Conservation (phyloP, 2,329 filamentous ascomycete species). For the Rhytidhysteron rufulum region DNA sequence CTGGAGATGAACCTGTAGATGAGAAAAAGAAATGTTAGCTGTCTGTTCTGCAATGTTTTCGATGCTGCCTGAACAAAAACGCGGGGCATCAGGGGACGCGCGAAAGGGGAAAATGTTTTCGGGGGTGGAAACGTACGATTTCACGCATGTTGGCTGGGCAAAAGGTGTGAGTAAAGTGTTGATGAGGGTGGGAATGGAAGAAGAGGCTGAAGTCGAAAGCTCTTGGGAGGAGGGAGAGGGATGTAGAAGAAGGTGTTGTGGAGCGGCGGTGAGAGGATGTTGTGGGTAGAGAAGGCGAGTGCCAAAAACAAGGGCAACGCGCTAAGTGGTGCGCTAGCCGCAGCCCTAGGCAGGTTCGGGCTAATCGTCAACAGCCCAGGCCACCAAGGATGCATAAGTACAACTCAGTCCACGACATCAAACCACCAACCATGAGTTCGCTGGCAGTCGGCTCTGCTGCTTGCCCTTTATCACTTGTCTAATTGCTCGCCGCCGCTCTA, state of each 20-base stretch:
- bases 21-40: slow-evolving; percentile 54
- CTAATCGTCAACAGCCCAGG: too few species aligned
- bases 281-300: slow-evolving; percentile 9
- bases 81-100: slow-evolving; percentile 40
- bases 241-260: slow-evolving; percentile 15
- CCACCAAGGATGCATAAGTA: too few species aligned
- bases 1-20: slow-evolving; percentile 90
- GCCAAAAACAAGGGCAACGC: too few species aligned
- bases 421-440: too few species aligned
- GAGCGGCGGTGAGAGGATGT: slow-evolving; percentile 19
- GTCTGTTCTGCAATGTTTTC: slow-evolving; percentile 40
- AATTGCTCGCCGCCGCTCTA: too few species aligned
- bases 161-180: slow-evolving; percentile 17
- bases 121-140: slow-evolving; percentile 54
- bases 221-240: slow-evolving; percentile 24
- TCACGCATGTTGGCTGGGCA: slow-evolving; percentile 58
- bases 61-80: slow-evolving; percentile 34
- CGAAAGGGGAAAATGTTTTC: slow-evolving; percentile 39
- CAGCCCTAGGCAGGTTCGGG: too few species aligned
- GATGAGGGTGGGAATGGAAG: slow-evolving; percentile 29
- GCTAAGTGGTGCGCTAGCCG: too few species aligned
- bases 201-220: slow-evolving; percentile 20
- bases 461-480: too few species aligned
- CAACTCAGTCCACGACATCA: too few species aligned
- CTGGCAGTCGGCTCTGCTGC: too few species aligned